These are phyloP conservation scores for Porphyridium purpureum DNA, from an alignment of 23 red algal species.

Conservation along the genomic window DNA sequence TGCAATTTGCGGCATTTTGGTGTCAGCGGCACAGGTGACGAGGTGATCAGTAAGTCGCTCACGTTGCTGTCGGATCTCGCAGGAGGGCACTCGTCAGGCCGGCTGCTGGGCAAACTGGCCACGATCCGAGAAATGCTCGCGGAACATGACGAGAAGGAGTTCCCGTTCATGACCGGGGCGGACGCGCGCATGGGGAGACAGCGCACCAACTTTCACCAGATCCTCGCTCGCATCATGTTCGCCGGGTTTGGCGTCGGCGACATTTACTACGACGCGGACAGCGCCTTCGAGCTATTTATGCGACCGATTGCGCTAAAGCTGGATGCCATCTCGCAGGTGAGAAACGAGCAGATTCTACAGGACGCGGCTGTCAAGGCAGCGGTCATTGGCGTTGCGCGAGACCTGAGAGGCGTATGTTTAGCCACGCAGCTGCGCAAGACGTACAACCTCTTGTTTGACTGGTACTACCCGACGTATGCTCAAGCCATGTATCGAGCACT, in stretches of 20 bases:
- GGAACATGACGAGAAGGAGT: conserved; percentile 51
- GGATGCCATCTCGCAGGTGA: conserved; percentile 16
- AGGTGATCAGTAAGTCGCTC: conserved; percentile 53
- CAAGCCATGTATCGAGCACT: conserved; percentile 40
- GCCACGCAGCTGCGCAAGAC: conserved; percentile 27
- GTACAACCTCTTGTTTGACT: conserved; percentile 49
- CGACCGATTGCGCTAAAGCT: conserved; percentile 34
- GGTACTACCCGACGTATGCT: conserved; percentile 36
- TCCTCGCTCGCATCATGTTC: conserved; percentile 41
- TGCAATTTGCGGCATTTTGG: conserved; percentile 54
- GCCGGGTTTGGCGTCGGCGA: conserved; percentile 12
- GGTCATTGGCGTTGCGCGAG: conserved; percentile 48
- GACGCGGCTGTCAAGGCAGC: conserved; percentile 28
- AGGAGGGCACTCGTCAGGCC: conserved; percentile 41
- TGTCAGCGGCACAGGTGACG: conserved; percentile 8
- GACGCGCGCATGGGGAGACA: conserved; percentile 62
- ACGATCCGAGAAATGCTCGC: conserved; percentile 51
- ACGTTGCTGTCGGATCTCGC: conserved; percentile 49
- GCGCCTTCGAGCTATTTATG: conserved; percentile 51
- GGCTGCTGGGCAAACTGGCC: conserved; percentile 41
- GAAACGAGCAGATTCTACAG: conserved; percentile 29
- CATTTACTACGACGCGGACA: conserved; percentile 44
- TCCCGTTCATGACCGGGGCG: conserved; percentile 72
- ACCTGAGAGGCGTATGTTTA: conserved; percentile 30
- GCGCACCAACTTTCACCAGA: conserved; percentile 54